Evolutionary conservation across 2,329 filamentous ascomycete species (phyloP).

Genomic region (Venturia aucupariae): DNA sequence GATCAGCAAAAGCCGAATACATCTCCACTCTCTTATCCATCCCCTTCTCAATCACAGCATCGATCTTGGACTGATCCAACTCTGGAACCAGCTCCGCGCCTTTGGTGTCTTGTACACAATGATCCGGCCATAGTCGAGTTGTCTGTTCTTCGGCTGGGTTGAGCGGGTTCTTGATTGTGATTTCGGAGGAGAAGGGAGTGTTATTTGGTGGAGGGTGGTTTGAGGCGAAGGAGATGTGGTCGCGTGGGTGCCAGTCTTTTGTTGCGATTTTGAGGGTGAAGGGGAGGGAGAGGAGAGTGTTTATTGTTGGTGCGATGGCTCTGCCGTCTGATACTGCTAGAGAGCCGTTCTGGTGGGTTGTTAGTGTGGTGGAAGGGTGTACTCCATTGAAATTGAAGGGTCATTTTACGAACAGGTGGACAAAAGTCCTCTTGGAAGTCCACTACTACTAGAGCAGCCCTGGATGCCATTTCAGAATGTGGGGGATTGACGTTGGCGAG

Average conservation of each 20-base stretch:
- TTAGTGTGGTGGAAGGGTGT: conserved; percentile 17
- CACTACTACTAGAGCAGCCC: conserved; percentile 61
- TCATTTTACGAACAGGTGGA: conserved; percentile 59
- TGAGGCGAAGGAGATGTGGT: conserved; percentile 81
- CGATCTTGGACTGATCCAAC: conserved; percentile 51
- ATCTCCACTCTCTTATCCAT: conserved; percentile 68
- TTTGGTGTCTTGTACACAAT: conserved; percentile 68
- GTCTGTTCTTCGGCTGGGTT: conserved; percentile 54
- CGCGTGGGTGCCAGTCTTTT: conserved; percentile 78
- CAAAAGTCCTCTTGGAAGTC: conserved; percentile 96
- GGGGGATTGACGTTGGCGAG: background rate
- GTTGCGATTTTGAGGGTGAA: conserved; percentile 73
- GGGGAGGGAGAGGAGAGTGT: conserved; percentile 60
- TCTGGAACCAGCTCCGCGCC: conserved; percentile 69
- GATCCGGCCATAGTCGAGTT: conserved; percentile 75
- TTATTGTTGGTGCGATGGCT: conserved; percentile 60
- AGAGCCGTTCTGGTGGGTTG: conserved; percentile 58
- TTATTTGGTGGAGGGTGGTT: conserved; percentile 61
- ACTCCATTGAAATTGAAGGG: conserved; percentile 6
- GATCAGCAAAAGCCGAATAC: conserved; percentile 86
- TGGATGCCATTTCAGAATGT: conserved; percentile 23
- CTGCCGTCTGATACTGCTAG: conserved; percentile 72
- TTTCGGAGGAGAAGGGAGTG: conserved; percentile 55
- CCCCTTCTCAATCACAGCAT: conserved; percentile 69
- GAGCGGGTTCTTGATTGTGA: conserved; percentile 57